Percentiles rank a stretch among this genome's conserved stretches.
Evolutionary conservation across 2,329 filamentous ascomycete genomes (phyloP).

Genomic region (Trichoderma cornu-damae): DNA sequence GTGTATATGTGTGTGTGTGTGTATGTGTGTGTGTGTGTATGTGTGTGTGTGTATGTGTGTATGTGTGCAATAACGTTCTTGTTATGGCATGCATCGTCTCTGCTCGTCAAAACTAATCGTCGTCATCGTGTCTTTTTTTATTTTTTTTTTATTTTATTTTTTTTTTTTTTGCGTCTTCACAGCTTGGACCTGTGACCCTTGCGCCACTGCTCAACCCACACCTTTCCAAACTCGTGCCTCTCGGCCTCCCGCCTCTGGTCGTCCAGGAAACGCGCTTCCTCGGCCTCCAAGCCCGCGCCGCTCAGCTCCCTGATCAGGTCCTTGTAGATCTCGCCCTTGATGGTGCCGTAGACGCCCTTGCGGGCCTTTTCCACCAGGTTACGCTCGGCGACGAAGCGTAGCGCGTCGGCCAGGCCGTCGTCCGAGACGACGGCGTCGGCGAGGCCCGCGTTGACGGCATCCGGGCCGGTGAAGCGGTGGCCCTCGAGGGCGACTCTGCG

Average conservation of each 20-base stretch:
- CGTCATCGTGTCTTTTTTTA: no score
- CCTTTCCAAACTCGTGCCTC: constrained; percentile 40
- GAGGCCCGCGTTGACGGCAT: constrained; percentile 61
- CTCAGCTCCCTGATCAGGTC: constrained; percentile 57
- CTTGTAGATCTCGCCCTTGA: constrained; percentile 74
- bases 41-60: no score
- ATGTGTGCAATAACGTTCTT: no score
- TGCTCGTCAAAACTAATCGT: no score
- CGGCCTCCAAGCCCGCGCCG: constrained; percentile 43
- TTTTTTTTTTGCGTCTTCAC: constrained; percentile 20
- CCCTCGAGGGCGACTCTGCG: constrained; percentile 69
- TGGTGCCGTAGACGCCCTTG: constrained; percentile 60
- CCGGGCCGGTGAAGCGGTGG: constrained; percentile 56
- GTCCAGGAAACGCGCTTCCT: constrained; percentile 46
- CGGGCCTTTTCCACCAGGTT: constrained; percentile 57
- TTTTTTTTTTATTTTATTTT: no score
- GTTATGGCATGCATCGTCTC: no score
- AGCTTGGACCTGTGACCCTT: constrained; percentile 39
- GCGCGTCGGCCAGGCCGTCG: constrained; percentile 55
- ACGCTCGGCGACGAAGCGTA: constrained; percentile 55
- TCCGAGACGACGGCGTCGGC: constrained; percentile 58
- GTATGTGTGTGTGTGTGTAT: no score
- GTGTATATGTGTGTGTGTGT: no score
- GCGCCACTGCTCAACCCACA: constrained; percentile 47
- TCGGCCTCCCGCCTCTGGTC: constrained; percentile 37